Conservation (phyloP, 129 eudicot species). For the Tagetes patula region DNA sequence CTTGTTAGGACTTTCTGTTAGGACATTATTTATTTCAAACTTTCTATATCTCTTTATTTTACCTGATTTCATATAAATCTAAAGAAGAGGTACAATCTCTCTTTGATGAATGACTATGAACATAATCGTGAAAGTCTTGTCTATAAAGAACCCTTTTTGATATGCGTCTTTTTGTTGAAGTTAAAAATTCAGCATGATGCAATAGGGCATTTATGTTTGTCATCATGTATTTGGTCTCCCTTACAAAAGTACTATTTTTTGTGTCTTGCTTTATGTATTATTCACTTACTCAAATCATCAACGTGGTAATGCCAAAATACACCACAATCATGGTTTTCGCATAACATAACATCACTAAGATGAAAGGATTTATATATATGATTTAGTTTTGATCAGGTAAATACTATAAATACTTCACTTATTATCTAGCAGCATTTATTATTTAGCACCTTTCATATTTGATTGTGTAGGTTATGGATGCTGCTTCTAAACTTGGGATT, state of each 20-base stretch:
- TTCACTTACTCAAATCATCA: slow-evolving; percentile 13
- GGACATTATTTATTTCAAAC: not conserved
- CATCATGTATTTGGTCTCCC: slow-evolving; percentile 16
- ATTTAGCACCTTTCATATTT: not conserved
- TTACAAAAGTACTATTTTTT: not conserved
- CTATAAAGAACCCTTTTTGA: slow-evolving; percentile 14
- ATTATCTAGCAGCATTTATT: not conserved
- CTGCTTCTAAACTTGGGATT: slow-evolving; percentile 75
- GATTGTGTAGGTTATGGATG: slow-evolving; percentile 74
- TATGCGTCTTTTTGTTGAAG: slow-evolving; percentile 7
- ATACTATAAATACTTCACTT: not conserved
- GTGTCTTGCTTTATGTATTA: not conserved
- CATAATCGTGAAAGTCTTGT: slow-evolving; percentile 11
- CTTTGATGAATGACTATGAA: not conserved
- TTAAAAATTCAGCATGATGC: slow-evolving; percentile 9
- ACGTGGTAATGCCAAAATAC: not conserved
- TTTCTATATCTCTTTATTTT: not conserved
- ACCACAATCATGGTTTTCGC: not conserved
- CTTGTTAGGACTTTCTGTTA: slow-evolving; percentile 2
- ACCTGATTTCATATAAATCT: not conserved
- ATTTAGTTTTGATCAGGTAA: slow-evolving; percentile 1
- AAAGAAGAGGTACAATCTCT: slow-evolving; percentile 5
- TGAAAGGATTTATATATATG: not conserved
- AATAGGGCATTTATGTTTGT: slow-evolving; percentile 17
- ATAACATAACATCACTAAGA: slow-evolving; percentile 10